Base-by-base conservation (phyloP, 495 filamentous ascomycete genomes). In the Hyaloscypha bicolor region DNA sequence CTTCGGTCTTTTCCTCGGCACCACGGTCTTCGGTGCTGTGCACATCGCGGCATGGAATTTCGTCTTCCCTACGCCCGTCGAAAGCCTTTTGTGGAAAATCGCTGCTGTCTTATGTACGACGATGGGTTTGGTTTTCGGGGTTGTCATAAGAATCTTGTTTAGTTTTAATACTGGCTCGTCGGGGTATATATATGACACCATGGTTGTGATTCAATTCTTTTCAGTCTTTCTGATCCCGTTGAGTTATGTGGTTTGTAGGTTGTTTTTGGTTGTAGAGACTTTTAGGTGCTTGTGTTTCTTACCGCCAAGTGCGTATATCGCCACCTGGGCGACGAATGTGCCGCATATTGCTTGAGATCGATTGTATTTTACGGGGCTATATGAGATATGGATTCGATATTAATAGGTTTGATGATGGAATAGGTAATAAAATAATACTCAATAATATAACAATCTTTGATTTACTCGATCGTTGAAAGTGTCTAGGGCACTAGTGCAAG, bases 31-130 rank as follows among this genome's bases (percentile, higher is more conserved):
- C 60, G 79, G 76, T 60, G 72, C 71, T 45, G 64, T 79, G 2
- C 78, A 81, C 58, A 48, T 77, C 30, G 67, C 72, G 11, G 78
- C 70, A 11, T 81, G 79, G 77, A 71, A 80, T 57, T 79, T 78
- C 55, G 69, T 73, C 12, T 80, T 81, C 32, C 79, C 77, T 2
- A 77, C 74, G 4, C 19, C n/a, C n/a, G 51, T 62, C 14, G 79
- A 81, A 58, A 62, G 63, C 25, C 31, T 75, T 0, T 62, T 80
- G 9, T 80, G 79, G 79, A 65, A 74, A 60, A 33, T 68, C 6
- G 63, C 33, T 9, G 57, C n/a, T 64, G 55, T 58, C 19, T 71
- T 25, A 55, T 29, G 21, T 55, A 21, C 45, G 16, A n/a, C 19
- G 33, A 70, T 6, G 14, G 57, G 16, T 11, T 6, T n/a, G 22